Evolutionary conservation across 2,329 filamentous ascomycete species (phyloP).

Genomic region (Alternaria sp.): DNA sequence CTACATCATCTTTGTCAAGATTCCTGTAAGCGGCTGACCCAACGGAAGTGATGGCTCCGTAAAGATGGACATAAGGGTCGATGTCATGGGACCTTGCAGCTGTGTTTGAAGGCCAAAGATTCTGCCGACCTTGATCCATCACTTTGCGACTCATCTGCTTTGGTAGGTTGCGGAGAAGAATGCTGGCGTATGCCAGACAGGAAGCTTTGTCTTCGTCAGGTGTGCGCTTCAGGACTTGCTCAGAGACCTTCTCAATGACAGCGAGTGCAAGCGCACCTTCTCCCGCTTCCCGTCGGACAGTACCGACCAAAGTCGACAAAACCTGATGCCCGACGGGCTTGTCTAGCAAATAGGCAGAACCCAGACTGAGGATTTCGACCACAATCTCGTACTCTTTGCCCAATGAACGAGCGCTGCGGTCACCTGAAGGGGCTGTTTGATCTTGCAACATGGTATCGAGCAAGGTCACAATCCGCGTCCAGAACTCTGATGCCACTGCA

Average conservation of each 20-base stretch:
- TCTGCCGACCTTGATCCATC: conserved; percentile 68
- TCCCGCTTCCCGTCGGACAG: conserved; percentile 67
- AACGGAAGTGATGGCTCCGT: conserved; percentile 63
- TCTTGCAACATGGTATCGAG: conserved; percentile 34
- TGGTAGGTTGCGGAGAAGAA: conserved; percentile 47
- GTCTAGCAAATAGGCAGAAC: conserved; percentile 48
- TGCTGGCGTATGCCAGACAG: conserved; percentile 39
- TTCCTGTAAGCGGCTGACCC: conserved; percentile 63
- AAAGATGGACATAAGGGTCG: conserved; percentile 71
- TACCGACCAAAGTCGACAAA: conserved; percentile 63
- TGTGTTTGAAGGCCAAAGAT: conserved; percentile 67
- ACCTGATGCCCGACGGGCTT: conserved; percentile 48
- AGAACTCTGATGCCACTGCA: conserved; percentile 34
- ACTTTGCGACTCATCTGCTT: conserved; percentile 52
- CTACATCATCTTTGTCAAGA: conserved; percentile 48
- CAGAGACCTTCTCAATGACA: conserved; percentile 75
- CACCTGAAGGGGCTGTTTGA: conserved; percentile 26
- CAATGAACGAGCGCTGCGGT: conserved; percentile 50
- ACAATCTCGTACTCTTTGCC: conserved; percentile 75
- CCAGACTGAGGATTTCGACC: conserved; percentile 71
- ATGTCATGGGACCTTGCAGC: conserved; percentile 47
- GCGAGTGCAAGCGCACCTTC: conserved; percentile 70
- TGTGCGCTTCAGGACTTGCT: conserved; percentile 27
- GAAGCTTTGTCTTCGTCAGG: conserved; percentile 26
- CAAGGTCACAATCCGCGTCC: conserved; percentile 32